Evolutionary conservation across 768 basidiomycete species (phyloP), one percentile per base, ranked within the genome.

Genomic region (Podaxis carcinomalis): DNA sequence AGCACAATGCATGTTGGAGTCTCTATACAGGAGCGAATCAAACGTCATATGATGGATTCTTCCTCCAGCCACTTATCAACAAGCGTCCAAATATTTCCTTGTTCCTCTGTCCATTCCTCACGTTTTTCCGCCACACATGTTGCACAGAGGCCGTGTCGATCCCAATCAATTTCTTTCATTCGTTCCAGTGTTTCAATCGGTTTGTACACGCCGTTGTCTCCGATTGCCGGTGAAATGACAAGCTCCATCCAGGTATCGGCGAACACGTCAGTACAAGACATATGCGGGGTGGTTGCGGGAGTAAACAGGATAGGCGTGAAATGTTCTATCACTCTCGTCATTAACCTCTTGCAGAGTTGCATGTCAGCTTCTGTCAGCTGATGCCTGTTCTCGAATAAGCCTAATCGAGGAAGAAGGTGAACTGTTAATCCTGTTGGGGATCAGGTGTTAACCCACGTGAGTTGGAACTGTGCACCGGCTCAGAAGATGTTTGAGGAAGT

Each of bases 301-400:
- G 89, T 89, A 69, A 92, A 92, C 0, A 92, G 72, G 37, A 85
- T 75, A 1, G 90, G 88, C 0, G 88, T 87, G 68, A 91, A 90
- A 69, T 88, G 79, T 4, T 78, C 78, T 60, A 92, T 83, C 62
- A 92, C 69, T 28, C 69, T 69, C 5, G 74, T 73, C 79, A 87
- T 81, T 36, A 88, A 75, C n/a, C 67, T 67, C 63, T 71, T 73
- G 65, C 83, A 85, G 39, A 76, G 75, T 56, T 75, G 71, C 14
- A 74, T 60, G 66, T 78, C 67, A 56, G 19, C 52, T 50, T 54
- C 52, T 3, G 23, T 23, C 35, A 61, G 39, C 13, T 47, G 42
- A 27, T 9, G 35, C 21, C 19, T 25, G 5, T 66, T 50, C 42
- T 64, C 71, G 50, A 73, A 76, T 49, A 72, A 63, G 21, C 42